phyloP scores from a whole-genome alignment of 1,139 yeast genomes.

The Scheffersomyces lignicola region DNA sequence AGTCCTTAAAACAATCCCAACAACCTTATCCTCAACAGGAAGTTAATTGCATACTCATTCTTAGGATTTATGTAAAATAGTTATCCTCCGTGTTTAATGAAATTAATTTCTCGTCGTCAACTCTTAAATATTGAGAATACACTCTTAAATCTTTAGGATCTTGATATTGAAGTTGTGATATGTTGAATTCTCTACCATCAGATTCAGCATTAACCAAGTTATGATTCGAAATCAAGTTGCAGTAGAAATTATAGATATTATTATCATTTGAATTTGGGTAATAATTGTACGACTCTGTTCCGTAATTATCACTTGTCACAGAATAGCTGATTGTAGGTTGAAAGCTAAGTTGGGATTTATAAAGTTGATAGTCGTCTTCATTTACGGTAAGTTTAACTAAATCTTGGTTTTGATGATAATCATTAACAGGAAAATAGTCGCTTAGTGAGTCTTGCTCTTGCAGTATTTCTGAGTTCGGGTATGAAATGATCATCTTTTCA shows the following conservation, averaged over 20 bases:
- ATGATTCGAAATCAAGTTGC: conserved; percentile 1
- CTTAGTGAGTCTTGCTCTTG: conserved; percentile 2
- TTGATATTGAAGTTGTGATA: conserved; percentile 1
- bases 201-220: conserved; percentile 3
- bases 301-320: conserved; percentile 8
- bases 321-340: conserved; percentile 1
- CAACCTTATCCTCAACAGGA: no score
- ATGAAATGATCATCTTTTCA: neutral
- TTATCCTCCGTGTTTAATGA: conserved; percentile 30
- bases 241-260: conserved; percentile 17
- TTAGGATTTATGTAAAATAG: conserved; percentile 22
- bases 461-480: neutral
- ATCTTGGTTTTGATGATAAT: conserved; percentile 2
- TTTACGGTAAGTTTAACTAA: conserved; percentile 8
- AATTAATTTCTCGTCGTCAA: conserved; percentile 23
- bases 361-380: conserved; percentile 11
- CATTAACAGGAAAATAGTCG: neutral
- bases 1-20: no score
- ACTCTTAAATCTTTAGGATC: conserved; percentile 18
- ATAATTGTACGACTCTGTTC: conserved; percentile 9
- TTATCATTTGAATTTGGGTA: conserved; percentile 15
- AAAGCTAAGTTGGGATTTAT: conserved; percentile 11
- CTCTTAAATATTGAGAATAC: conserved; percentile 28
- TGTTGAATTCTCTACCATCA: conserved; percentile 1
- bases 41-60: no score